These are phyloP conservation scores for Trypanosoma cruzi DNA, from an alignment of 208 protist genomes.

Conservation along the genomic window DNA sequence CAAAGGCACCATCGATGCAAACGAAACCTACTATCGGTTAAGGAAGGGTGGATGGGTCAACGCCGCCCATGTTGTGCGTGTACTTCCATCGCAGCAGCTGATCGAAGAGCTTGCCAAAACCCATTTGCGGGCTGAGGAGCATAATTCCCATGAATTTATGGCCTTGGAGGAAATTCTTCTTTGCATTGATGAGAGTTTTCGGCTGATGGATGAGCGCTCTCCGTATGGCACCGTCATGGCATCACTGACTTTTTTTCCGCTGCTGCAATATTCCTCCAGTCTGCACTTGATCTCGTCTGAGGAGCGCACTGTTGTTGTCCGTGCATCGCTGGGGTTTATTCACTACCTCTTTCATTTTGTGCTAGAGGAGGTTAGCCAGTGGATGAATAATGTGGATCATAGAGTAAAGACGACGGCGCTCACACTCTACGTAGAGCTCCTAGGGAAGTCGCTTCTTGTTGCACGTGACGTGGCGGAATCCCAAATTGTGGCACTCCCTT, in stretches of 20 bases:
- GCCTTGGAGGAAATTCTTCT: slow-evolving; percentile 27
- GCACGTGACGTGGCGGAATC: slow-evolving; percentile 46
- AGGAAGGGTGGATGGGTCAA: slow-evolving; percentile 78
- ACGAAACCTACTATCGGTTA: slow-evolving; percentile 65
- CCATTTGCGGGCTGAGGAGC: slow-evolving; percentile 33
- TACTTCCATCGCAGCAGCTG: slow-evolving; percentile 43
- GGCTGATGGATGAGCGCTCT: slow-evolving; percentile 63
- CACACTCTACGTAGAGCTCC: slow-evolving; percentile 70
- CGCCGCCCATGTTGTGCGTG: slow-evolving; percentile 60
- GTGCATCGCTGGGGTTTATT: slow-evolving; percentile 39
- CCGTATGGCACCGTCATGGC: slow-evolving; percentile 76
- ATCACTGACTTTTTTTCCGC: slow-evolving; percentile 62
- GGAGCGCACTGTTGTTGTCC: slow-evolving; percentile 19
- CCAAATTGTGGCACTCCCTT: slow-evolving; percentile 46
- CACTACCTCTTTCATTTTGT: slow-evolving; percentile 65
- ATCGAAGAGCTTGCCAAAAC: slow-evolving; percentile 40
- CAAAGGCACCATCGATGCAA: slow-evolving; percentile 44
- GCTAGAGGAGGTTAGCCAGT: slow-evolving; percentile 44
- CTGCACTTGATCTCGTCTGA: slow-evolving; percentile 11
- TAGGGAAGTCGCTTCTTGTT: slow-evolving; percentile 54
- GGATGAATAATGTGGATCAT: slow-evolving; percentile 41
- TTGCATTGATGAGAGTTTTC: slow-evolving; percentile 63
- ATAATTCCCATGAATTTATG: slow-evolving; percentile 2
- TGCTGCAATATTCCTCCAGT: slow-evolving; percentile 36
- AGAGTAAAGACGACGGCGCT: slow-evolving; percentile 46